phyloP scores from a whole-genome alignment of 1,284 basidiomycete genomes.

The Naganishia liquefaciens region DNA sequence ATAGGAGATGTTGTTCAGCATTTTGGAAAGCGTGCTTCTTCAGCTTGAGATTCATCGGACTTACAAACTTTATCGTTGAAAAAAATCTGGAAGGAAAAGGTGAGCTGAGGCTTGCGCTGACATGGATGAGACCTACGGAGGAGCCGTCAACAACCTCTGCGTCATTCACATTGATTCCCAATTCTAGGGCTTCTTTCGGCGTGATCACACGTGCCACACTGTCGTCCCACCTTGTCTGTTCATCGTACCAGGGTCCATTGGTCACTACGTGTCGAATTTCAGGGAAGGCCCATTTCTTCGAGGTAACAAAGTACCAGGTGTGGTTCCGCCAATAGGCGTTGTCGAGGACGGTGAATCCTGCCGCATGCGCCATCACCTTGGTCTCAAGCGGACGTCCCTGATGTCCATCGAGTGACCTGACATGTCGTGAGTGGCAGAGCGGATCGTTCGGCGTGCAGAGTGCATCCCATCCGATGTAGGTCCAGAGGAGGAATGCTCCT shows the following conservation, averaged over 20 bases:
- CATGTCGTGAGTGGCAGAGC: background rate
- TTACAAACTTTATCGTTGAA: constrained; percentile 24
- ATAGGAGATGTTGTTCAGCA: background rate
- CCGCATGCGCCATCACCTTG: constrained; percentile 36
- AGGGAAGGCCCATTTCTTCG: constrained; percentile 61
- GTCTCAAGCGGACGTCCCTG: background rate
- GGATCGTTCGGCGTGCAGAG: background rate
- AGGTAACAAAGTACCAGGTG: constrained; percentile 41
- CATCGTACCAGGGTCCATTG: background rate
- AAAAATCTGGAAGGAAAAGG: constrained; percentile 4
- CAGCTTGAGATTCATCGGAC: background rate
- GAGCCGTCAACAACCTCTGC: constrained; percentile 11
- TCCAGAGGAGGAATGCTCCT: constrained; percentile 6
- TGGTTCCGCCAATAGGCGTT: constrained; percentile 43
- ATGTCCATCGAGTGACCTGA: background rate
- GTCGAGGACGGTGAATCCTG: constrained; percentile 42
- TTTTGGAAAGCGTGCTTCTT: background rate
- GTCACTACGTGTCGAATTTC: constrained; percentile 56
- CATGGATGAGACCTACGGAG: background rate
- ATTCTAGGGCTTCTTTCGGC: background rate
- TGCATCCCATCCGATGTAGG: background rate
- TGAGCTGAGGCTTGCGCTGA: too few relatives aligned
- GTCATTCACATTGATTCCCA: background rate
- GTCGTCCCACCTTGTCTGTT: background rate
- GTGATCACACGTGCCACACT: constrained; percentile 9